phyloP scores from a whole-genome alignment of 2,329 filamentous ascomycete species.

The Aureobasidium zeae region DNA sequence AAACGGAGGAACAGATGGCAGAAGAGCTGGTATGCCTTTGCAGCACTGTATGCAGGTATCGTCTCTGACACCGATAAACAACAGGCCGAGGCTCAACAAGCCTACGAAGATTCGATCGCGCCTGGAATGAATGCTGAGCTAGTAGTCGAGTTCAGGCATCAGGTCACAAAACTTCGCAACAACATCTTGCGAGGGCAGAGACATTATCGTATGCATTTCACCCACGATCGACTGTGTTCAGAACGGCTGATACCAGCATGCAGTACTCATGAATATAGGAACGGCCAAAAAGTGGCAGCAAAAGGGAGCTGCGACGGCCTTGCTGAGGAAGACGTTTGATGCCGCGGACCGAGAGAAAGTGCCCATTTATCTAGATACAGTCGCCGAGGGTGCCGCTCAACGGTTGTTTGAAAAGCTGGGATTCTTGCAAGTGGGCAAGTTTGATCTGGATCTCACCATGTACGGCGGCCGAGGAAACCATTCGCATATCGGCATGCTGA shows the following conservation, averaged over 20 bases:
- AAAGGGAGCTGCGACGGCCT: constrained; percentile 6
- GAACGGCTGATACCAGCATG: neutral
- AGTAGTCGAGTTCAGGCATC: neutral
- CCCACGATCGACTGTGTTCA: neutral
- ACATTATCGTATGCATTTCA: neutral
- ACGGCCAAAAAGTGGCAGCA: neutral
- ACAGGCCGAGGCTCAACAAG: constrained; percentile 4
- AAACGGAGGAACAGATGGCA: constrained; percentile 7
- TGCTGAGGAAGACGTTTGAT: neutral
- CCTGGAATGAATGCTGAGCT: constrained; percentile 13
- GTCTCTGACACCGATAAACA: neutral
- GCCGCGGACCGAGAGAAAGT: constrained; percentile 7
- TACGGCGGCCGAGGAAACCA: constrained; percentile 4
- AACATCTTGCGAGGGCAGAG: constrained; percentile 1
- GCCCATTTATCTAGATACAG: constrained; percentile 9
- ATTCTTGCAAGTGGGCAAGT: constrained; percentile 7
- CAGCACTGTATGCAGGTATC: no score
- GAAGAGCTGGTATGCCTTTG: constrained; percentile 9
- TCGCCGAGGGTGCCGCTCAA: constrained; percentile 1
- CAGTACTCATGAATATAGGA: constrained; percentile 12
- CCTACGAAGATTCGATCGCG: constrained; percentile 6
- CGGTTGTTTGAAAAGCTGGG: constrained; percentile 12
- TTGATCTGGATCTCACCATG: constrained; percentile 7
- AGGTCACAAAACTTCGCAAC: constrained; percentile 4
- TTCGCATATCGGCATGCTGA: constrained; percentile 10